Percentiles rank a stretch among this genome's conserved stretches.
Conservation (phyloP, 1,284 basidiomycete species). For the Pseudozyma tsukubaensis region DNA sequence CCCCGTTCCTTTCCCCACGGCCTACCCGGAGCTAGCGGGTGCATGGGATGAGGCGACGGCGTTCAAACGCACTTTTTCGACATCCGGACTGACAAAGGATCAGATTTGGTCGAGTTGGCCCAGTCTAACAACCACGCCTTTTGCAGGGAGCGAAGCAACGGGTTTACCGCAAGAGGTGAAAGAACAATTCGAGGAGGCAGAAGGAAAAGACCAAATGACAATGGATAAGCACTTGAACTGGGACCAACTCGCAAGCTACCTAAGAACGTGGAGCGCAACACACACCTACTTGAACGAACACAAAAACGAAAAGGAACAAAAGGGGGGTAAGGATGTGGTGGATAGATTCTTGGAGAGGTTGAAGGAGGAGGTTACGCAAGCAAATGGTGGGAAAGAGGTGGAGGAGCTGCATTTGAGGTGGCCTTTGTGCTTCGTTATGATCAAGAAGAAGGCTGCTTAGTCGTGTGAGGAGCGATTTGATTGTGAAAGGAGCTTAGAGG, state of each 20-base stretch:
- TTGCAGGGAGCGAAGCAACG: not conserved
- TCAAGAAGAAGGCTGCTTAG: slow-evolving; percentile 40
- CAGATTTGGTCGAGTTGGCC: slow-evolving; percentile 43
- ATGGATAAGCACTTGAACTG: slow-evolving; percentile 76
- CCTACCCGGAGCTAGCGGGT: slow-evolving; percentile 69
- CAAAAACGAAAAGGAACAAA: slow-evolving; percentile 73
- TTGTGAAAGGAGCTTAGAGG: too few relatives aligned
- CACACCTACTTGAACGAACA: slow-evolving; percentile 78
- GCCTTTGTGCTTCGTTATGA: slow-evolving; percentile 51
- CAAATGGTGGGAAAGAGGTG: slow-evolving; percentile 26
- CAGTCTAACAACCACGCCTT: slow-evolving; percentile 5
- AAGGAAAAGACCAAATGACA: slow-evolving; percentile 5
- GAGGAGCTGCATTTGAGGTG: slow-evolving; percentile 38
- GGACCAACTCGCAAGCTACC: slow-evolving; percentile 76
- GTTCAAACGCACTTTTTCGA: slow-evolving; percentile 37
- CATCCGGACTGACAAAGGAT: slow-evolving; percentile 7
- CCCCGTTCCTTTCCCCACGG: slow-evolving; percentile 76
- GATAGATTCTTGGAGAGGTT: slow-evolving; percentile 35
- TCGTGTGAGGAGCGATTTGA: not conserved
- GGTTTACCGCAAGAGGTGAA: slow-evolving; percentile 1
- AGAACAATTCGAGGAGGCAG: slow-evolving; percentile 8
- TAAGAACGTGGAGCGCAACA: slow-evolving; percentile 79
- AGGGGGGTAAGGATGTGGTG: slow-evolving; percentile 42
- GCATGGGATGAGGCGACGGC: slow-evolving; percentile 43
- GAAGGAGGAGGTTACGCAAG: slow-evolving; percentile 11